Base-by-base conservation (phyloP, 2,329 filamentous ascomycete genomes). In the Stromatinia cepivora region DNA sequence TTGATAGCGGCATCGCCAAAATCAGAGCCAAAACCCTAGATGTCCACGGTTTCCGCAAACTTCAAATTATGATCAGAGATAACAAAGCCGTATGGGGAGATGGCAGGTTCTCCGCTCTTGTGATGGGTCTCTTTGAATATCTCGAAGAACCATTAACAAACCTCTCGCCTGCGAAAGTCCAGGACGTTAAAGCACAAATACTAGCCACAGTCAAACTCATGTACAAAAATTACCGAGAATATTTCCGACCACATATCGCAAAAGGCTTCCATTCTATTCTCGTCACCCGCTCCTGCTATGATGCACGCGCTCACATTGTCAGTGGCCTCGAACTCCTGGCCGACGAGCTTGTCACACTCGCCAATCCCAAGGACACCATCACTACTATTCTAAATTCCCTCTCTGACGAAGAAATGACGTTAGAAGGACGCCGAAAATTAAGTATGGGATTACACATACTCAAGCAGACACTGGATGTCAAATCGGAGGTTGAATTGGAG, bases 1-100 rank as follows among this genome's bases (percentile, higher is more conserved):
- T 94, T 7, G 87, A 90, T 45, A 93, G 91, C 74, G 92, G 90
- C 63, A 91, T 94, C 73, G 83, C 88, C 65, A 90, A 91, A 72
- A 89, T 94, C 74, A 88, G 88, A 73, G 84, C 86, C 42, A 87
- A 88, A 75, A 87, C 87, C 0, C 85, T 94, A n/a, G 92, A 94
- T 76, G 90, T 92, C 4, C 91, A 93, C 76, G 91, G 91, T 69
- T 93, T 94, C 83, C 87, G 91, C 66, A 91, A 92, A 76, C 82
- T 94, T 62, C 91, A 94, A 78, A 89, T 89, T 52, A 85, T 93
- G 72, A 85, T 93, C 70, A 88, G 90, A 72, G 89, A 91, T 70
- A 86, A 84, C 76, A 85, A 85, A 75, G 84, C 88, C 20, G 83
- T 87, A 28, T 88, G 91, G 76, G 84, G 85, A 1, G 86, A 90